Base-by-base conservation (phyloP, 2,329 filamentous ascomycete genomes). In the Fusarium odoratissimum region DNA sequence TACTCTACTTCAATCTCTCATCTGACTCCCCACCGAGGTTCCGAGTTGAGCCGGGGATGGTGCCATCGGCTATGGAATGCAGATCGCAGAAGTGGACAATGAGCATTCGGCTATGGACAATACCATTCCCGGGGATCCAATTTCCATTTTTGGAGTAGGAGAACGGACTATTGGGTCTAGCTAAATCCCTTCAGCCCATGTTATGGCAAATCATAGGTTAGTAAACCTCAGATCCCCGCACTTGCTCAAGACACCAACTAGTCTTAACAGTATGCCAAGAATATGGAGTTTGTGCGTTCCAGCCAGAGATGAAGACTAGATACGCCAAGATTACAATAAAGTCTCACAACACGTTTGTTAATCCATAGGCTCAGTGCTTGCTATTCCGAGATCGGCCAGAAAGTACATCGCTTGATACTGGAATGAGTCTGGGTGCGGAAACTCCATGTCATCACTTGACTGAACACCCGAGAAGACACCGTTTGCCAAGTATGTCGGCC, bases 361-460 rank as follows among this genome's bases (percentile, higher is more conserved):
- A 28, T 12, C 5, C 19, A 67, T 7, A n/a, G 13, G n/a, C 3
- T 66, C 67, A 3, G 61, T 45, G 17, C 10, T 46, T 3, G 55
- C 60, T 28, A 70, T 70, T 0, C 68, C 68, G 1, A 71, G 4
- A 38, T 67, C 62, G 0, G 68, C 68, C 3, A 71, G 31, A 25
- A 71, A 71, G 23, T 71, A 62, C 45, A 71, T 48, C 0, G 67
- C 68, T 12, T 71, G 68, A 17, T 71, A 71, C 30, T 71, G 67
- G 2, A 51, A 38, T 0, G 68, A 67, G 12, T 71, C 57, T 7
- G 67, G 62, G 10, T 71, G 67, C 11, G 68, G 67, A 2, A 71
- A 71, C 14, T 71, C 67, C 12, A 71, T 35, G 1, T n/a, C 23
- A 2, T 52, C 46, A 4, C 42, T 40, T 0, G 33, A 37, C 14